phyloP scores from a whole-genome alignment of 192 early-diverging fungal species.

The Rhizophagus prolifer region DNA sequence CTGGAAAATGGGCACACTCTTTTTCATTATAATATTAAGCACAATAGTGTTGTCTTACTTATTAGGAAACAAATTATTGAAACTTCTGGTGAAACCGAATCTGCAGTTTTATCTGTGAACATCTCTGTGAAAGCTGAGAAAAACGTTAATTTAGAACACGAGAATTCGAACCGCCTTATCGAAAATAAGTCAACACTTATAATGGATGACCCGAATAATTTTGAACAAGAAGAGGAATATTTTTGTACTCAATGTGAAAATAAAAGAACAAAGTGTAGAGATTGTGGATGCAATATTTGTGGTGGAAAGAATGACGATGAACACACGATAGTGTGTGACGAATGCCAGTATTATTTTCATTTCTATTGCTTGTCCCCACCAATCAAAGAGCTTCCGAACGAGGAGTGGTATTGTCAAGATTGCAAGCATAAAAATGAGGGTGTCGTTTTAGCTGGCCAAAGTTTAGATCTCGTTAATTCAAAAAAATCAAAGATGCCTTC shows the following conservation, averaged over 20 bases:
- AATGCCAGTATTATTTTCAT: constrained; percentile 58
- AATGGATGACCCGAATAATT: background rate
- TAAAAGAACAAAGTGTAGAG: constrained; percentile 35
- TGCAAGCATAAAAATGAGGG: constrained; percentile 46
- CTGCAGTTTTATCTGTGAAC: background rate
- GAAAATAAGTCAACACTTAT: background rate
- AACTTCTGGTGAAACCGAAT: background rate
- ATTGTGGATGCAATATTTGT: constrained; percentile 55
- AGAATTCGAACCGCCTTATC: too few relatives aligned
- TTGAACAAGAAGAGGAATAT: constrained; percentile 13
- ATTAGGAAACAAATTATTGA: constrained; percentile 19
- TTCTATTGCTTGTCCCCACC: constrained; percentile 47
- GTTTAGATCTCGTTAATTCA: constrained; percentile 35
- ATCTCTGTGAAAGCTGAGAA: background rate
- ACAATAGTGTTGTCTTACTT: constrained; percentile 34
- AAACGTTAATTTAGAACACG: background rate
- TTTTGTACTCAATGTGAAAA: constrained; percentile 46
- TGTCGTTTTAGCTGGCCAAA: constrained; percentile 41
- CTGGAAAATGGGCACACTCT: constrained; percentile 43
- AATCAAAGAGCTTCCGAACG: constrained; percentile 42
- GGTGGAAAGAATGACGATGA: constrained; percentile 53
- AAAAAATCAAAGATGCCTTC: constrained; percentile 53
- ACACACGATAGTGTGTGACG: constrained; percentile 60
- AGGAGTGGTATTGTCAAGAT: constrained; percentile 52
- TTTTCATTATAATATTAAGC: constrained; percentile 42